Conservation (phyloP, 768 basidiomycete species). For the Gautieria morchelliformis region DNA sequence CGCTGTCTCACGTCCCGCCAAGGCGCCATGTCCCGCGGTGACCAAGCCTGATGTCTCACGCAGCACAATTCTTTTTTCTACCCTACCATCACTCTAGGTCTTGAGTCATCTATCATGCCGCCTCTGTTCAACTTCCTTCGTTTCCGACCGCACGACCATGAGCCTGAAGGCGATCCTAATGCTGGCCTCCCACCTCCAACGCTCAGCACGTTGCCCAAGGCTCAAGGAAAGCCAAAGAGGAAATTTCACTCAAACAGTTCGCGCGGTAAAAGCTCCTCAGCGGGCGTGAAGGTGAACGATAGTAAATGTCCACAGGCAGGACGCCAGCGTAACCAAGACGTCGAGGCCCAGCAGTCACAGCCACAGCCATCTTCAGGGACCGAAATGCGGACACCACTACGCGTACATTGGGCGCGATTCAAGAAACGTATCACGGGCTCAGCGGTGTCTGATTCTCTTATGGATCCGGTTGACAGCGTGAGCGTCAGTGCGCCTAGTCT, state of each 20-base stretch:
- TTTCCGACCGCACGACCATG: not conserved
- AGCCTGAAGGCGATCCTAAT: not conserved
- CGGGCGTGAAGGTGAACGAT: not conserved
- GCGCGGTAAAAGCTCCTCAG: not conserved
- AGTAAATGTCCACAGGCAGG: not conserved
- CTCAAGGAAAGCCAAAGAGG: not conserved
- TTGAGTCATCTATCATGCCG: not conserved
- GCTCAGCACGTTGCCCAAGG: not conserved
- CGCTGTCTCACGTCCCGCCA: too few relatives aligned
- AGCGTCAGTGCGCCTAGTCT: not conserved
- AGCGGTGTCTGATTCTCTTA: conserved; percentile 14
- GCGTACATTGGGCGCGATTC: conserved; percentile 40
- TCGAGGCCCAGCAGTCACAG: not conserved
- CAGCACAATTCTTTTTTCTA: too few relatives aligned
- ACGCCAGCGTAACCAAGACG: not conserved
- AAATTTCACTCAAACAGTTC: not conserved
- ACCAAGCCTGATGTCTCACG: too few relatives aligned
- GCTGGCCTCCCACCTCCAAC: not conserved
- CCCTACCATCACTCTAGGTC: too few relatives aligned
- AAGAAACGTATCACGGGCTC: conserved; percentile 45
- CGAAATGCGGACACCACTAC: conserved; percentile 14
- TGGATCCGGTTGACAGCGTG: conserved; percentile 13
- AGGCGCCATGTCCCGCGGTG: too few relatives aligned
- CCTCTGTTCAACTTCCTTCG: not conserved
- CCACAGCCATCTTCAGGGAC: not conserved